Percentiles rank a stretch among this genome's conserved stretches.
These are phyloP conservation scores for Aspergillus sp. DNA, from an alignment of 2,329 filamentous ascomycete species.

Conservation along the genomic window DNA sequence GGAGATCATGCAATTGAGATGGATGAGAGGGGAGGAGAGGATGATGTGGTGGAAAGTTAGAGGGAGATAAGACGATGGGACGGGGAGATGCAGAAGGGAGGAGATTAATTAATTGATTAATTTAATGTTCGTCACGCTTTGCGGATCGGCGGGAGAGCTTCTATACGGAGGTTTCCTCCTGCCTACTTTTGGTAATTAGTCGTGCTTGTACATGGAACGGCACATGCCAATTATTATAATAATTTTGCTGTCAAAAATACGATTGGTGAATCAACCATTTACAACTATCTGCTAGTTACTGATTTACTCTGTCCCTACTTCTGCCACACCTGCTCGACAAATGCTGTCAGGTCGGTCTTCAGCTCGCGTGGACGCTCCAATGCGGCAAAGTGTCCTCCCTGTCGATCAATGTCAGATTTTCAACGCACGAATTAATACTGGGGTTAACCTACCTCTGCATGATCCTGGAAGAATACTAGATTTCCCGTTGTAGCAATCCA, in stretches of 20 bases:
- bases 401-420: constrained; percentile 3
- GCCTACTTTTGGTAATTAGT: background rate
- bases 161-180: background rate
- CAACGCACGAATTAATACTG: background rate
- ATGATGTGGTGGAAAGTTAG: background rate
- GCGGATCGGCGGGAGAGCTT: background rate
- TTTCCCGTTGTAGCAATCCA: constrained; percentile 41
- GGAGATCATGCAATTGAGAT: constrained; percentile 1
- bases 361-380: constrained; percentile 47
- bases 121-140: too few species aligned
- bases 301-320: background rate
- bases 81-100: background rate
- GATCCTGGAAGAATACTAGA: constrained; percentile 40
- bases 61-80: background rate
- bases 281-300: background rate
- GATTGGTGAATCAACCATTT: too few species aligned
- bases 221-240: background rate
- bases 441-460: constrained; percentile 32
- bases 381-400: constrained; percentile 58
- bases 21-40: background rate
- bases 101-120: background rate
- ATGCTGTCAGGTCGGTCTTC: constrained; percentile 46
- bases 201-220: too few species aligned
- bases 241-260: background rate
- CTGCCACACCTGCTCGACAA: constrained; percentile 35